Percentiles rank a stretch among this genome's conserved stretches.
These are phyloP conservation scores for Eremothecium cymbalariae DNA, from an alignment of 1,139 yeast species.

Conservation along the genomic window DNA sequence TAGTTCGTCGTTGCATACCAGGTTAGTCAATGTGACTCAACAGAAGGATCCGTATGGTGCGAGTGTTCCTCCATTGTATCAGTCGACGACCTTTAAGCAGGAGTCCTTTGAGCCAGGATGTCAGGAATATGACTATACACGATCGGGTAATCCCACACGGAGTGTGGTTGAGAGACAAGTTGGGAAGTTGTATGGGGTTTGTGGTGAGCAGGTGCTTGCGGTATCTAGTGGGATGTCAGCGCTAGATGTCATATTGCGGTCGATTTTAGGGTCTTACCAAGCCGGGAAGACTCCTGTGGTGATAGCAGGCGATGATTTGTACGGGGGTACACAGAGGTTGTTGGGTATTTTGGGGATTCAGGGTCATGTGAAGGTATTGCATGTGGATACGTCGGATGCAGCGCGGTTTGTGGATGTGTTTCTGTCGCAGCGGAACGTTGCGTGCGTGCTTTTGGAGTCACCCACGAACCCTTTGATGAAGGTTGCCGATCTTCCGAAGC, in stretches of 20 bases:
- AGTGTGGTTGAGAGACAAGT: slow-evolving; percentile 69
- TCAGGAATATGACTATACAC: slow-evolving; percentile 74
- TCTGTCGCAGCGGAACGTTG: slow-evolving; percentile 41
- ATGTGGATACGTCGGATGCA: slow-evolving; percentile 77
- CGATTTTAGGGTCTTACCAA: slow-evolving; percentile 43
- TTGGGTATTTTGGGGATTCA: slow-evolving; percentile 62
- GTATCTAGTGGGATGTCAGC: slow-evolving; percentile 93
- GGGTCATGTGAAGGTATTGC: slow-evolving; percentile 62
- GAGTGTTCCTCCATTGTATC: slow-evolving; percentile 82
- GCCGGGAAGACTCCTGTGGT: slow-evolving; percentile 28
- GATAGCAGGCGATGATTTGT: slow-evolving; percentile 86
- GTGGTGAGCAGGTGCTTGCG: slow-evolving; percentile 64
- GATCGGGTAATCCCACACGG: slow-evolving; percentile 94
- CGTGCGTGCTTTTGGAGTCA: slow-evolving; percentile 62
- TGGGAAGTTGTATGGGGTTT: slow-evolving; percentile 54
- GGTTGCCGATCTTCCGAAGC: slow-evolving; percentile 67
- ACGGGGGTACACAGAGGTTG: slow-evolving; percentile 86
- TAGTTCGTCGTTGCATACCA: slow-evolving; percentile 47
- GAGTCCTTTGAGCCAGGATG: slow-evolving; percentile 50
- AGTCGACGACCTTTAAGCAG: slow-evolving; percentile 89
- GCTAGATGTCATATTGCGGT: slow-evolving; percentile 65
- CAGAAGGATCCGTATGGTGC: slow-evolving; percentile 70
- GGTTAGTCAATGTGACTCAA: slow-evolving; percentile 53
- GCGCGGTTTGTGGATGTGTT: slow-evolving; percentile 28
- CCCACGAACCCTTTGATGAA: slow-evolving; percentile 91